Evolutionary conservation across 192 early-diverging fungal genomes (phyloP), one percentile per base, ranked within the genome.

Genomic region (Umbelopsis isabellina): DNA sequence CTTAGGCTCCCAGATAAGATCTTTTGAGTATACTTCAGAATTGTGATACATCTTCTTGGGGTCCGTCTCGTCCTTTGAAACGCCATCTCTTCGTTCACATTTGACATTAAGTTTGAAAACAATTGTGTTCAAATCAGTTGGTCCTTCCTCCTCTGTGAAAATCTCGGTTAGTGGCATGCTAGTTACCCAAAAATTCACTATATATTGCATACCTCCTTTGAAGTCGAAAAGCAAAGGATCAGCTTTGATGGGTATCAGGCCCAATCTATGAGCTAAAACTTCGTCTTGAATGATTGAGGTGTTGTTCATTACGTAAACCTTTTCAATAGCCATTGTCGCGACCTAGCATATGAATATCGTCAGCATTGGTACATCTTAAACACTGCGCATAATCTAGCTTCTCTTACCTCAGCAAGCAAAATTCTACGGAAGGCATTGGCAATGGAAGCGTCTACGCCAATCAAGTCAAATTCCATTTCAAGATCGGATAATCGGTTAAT

Each of bases 271-370:
- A 16, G 96, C 91, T 48, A 98, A 73, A 7, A 99, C 87, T 78
- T 99, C 96, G 78, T 99, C 97, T 55, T 93, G 91, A 70, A 99
- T 86, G 46, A 99, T 86, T 1, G 89, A 89, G 1, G 92, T 95
- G 84, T 97, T 97, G 84, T 97, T 92, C 79, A 90, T 84, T 49
- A 97, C 84, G 77, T 89, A 99, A 22, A 98, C 95, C 21, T 91
- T 88, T 75, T 98, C 95, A 50, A 98, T 97, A 4, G 97, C 97
- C 96, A 99, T 95, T 0, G 96, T 96, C 18, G 97, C 96, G 18
- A 99, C 86, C 88, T 90, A 30, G 25, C 48, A 44, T 27, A 23
- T 65, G 21, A 66, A 47, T 46, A 25, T 27, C 46, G 22, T 18
- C 16, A 13, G 49, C 6, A 30, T 33, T n/a, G 68, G 3, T 33